Conservation (phyloP, 306 rosid genomes). For the Acmispon strigosus region DNA sequence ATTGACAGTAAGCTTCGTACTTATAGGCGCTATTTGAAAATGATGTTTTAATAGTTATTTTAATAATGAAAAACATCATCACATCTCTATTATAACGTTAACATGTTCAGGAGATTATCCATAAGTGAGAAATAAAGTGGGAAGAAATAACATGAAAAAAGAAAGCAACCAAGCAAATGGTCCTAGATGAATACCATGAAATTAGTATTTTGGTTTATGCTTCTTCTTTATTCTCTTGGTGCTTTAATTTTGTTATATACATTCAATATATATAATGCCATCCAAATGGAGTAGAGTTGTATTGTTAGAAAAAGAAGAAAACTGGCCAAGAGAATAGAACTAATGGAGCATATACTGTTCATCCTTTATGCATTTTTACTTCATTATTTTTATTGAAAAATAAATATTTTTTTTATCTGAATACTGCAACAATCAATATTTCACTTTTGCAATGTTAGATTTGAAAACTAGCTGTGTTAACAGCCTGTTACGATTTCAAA, state of each 20-base stretch:
- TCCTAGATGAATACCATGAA: background rate
- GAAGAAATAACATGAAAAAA: background rate
- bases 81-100: slow-evolving; percentile 3
- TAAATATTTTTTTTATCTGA: slow-evolving; percentile 7
- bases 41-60: slow-evolving; percentile 15
- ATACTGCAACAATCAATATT: slow-evolving; percentile 4
- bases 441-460: background rate
- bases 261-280: background rate
- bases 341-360: slow-evolving; percentile 1
- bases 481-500: slow-evolving; percentile 11
- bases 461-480: background rate
- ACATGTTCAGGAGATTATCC: slow-evolving; percentile 6
- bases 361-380: slow-evolving; percentile 1
- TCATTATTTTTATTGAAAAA: background rate
- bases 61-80: slow-evolving; percentile 6
- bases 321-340: background rate
- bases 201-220: background rate
- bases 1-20: slow-evolving; percentile 49
- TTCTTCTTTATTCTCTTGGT: slow-evolving; percentile 7
- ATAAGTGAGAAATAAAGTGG: background rate
- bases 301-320: slow-evolving; percentile 1
- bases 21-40: slow-evolving; percentile 11
- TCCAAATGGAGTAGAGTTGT: slow-evolving; percentile 3
- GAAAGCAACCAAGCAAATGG: background rate
- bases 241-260: slow-evolving; percentile 10